Conservation (phyloP, 2,329 filamentous ascomycete species). For the Diplodia intermedia region DNA sequence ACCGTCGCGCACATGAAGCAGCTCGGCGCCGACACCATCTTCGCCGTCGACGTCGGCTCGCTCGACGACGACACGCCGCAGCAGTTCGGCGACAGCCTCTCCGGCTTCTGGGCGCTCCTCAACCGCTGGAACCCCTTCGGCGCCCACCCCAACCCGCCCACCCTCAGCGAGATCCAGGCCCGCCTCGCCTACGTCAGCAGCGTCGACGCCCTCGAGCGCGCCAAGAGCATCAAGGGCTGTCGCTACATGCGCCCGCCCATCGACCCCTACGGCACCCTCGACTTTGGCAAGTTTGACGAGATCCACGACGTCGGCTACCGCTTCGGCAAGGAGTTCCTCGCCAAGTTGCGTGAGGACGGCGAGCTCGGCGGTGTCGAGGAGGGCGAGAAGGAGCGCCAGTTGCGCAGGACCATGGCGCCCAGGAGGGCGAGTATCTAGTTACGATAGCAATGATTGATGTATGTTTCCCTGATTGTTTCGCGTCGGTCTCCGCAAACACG, state of each 20-base stretch:
- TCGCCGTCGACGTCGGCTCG: slow-evolving; percentile 92
- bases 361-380: slow-evolving; percentile 66
- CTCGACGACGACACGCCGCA: slow-evolving; percentile 93
- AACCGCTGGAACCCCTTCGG: slow-evolving; percentile 99
- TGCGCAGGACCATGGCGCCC: slow-evolving; percentile 60
- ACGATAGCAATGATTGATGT: background rate
- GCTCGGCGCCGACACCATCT: slow-evolving; percentile 90
- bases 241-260: slow-evolving; percentile 97
- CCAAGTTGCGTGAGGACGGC: slow-evolving; percentile 77
- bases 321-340: slow-evolving; percentile 82
- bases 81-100: slow-evolving; percentile 89
- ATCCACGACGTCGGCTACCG: slow-evolving; percentile 89
- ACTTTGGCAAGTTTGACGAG: slow-evolving; percentile 98
- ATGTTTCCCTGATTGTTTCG: too few species aligned
- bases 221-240: slow-evolving; percentile 89
- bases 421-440: slow-evolving; percentile 55
- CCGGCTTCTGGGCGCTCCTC: slow-evolving; percentile 90
- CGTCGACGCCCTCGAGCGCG: slow-evolving; percentile 90
- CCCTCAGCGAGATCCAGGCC: slow-evolving; percentile 93
- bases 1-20: slow-evolving; percentile 98
- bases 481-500: too few species aligned
- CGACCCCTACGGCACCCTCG: slow-evolving; percentile 89
- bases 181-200: slow-evolving; percentile 93
- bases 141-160: slow-evolving; percentile 86
- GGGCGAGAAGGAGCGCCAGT: slow-evolving; percentile 59